Conservation (phyloP, 2,329 filamentous ascomycete genomes). For the Penicillium hesseltinei region DNA sequence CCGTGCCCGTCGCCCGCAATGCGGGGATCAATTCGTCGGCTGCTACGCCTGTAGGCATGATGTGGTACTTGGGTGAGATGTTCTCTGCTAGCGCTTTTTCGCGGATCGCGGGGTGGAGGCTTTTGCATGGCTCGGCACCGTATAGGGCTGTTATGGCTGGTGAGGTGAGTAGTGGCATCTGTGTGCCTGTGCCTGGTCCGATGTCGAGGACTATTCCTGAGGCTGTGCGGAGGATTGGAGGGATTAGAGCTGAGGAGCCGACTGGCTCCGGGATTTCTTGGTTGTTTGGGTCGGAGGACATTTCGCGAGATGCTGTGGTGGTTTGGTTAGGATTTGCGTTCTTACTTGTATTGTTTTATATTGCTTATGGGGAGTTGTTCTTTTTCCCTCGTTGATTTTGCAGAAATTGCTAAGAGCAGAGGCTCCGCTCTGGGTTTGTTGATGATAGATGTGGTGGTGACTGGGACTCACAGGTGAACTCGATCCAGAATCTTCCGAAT, state of each 20-base stretch:
- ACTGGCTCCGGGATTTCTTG: slow-evolving; percentile 5
- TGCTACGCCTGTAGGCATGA: slow-evolving; percentile 51
- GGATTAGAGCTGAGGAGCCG: slow-evolving; percentile 41
- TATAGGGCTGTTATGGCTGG: slow-evolving; percentile 50
- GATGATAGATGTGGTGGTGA: neutral
- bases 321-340: neutral
- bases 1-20: slow-evolving; percentile 6
- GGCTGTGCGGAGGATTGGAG: slow-evolving; percentile 41
- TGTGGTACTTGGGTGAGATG: slow-evolving; percentile 49
- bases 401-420: neutral
- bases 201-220: slow-evolving; percentile 49
- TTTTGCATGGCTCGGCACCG: slow-evolving; percentile 53
- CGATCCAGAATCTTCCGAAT: slow-evolving; percentile 44
- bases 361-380: neutral
- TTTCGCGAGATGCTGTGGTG: slow-evolving; percentile 12
- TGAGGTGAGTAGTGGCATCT: slow-evolving; percentile 48
- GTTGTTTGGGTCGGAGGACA: slow-evolving; percentile 12
- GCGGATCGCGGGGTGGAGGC: slow-evolving; percentile 48
- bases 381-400: neutral
- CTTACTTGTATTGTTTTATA: neutral
- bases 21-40: slow-evolving; percentile 46
- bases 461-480: slow-evolving; percentile 34
- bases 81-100: slow-evolving; percentile 42
- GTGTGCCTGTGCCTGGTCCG: slow-evolving; percentile 54
- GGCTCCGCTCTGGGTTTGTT: neutral